A percentile compares a stretch with the other conserved stretches of the same genome.
Evolutionary conservation across 768 basidiomycete species (phyloP).

Genomic region (Grammothele lineata): DNA sequence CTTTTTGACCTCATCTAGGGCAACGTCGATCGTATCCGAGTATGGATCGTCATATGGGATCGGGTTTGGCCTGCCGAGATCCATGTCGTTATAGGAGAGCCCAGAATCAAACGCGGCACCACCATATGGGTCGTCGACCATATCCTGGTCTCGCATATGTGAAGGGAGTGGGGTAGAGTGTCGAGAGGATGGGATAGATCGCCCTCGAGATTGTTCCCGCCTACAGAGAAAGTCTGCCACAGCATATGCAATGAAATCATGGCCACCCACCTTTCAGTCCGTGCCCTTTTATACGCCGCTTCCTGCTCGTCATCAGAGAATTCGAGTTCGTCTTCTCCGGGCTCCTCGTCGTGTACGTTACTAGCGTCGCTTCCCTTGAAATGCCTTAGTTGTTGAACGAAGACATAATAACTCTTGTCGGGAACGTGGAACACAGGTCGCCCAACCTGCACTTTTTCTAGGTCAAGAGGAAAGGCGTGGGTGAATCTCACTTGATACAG

Average conservation of each 20-base stretch:
- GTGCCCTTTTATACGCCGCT: conserved; percentile 57
- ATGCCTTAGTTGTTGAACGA: conserved; percentile 62
- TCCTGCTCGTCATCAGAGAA: conserved; percentile 96
- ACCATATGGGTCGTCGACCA: conserved; percentile 46
- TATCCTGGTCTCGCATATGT: conserved; percentile 51
- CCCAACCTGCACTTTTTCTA: conserved; percentile 47
- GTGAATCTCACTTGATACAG: conserved; percentile 87
- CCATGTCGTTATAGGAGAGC: conserved; percentile 55
- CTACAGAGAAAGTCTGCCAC: conserved; percentile 35
- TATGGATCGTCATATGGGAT: conserved; percentile 82
- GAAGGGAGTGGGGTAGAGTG: conserved; percentile 52
- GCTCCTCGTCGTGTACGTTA: conserved; percentile 93
- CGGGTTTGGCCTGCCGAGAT: conserved; percentile 59
- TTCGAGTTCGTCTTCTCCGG: conserved; percentile 84
- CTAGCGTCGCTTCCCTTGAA: conserved; percentile 91
- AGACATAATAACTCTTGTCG: conserved; percentile 77
- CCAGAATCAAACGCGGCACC: conserved; percentile 53
- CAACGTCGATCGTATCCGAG: conserved; percentile 27
- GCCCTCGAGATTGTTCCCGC: conserved; percentile 47
- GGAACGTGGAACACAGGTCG: conserved; percentile 82
- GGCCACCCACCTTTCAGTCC: conserved; percentile 45
- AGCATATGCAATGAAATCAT: background rate
- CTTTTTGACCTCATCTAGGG: conserved; percentile 1
- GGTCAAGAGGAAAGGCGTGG: conserved; percentile 56
- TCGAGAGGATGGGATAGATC: conserved; percentile 40